phyloP scores from a whole-genome alignment of 139 green algal genomes.

The Mesotaenium endlicherianum region DNA sequence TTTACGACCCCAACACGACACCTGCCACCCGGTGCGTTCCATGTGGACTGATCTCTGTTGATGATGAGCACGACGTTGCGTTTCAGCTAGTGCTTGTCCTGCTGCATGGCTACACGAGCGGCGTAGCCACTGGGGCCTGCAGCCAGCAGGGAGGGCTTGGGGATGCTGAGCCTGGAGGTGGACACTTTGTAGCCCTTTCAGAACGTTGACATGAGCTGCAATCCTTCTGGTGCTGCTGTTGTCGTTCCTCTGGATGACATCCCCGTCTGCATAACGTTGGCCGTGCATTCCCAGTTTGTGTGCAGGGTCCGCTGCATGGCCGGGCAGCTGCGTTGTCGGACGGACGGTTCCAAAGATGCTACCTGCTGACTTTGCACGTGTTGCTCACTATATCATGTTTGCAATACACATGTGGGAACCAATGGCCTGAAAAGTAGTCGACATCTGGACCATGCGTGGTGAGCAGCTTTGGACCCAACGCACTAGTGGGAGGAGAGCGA shows the following conservation, averaged over 20 bases:
- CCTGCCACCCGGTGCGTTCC: neutral
- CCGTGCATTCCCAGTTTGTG: no score
- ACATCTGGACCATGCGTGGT: no score
- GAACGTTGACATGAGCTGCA: neutral
- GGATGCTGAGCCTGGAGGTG: neutral
- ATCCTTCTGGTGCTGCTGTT: no score
- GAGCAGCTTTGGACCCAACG: neutral
- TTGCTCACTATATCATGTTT: neutral
- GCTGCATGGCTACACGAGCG: neutral
- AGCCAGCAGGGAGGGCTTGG: neutral
- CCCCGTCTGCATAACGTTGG: no score
- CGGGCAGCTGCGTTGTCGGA: no score
- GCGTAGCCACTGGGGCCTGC: neutral
- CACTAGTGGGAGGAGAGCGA: conserved; percentile 84
- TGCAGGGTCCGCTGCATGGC: no score
- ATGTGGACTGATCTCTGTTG: no score
- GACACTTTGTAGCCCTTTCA: neutral
- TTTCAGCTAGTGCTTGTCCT: neutral
- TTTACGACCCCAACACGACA: conserved; percentile 25
- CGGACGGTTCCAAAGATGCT: no score
- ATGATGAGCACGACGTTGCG: no score
- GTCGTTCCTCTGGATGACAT: no score
- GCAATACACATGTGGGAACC: neutral
- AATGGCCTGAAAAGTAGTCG: no score
- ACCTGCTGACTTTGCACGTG: neutral